phyloP scores from a whole-genome alignment of 352 stramenopile genomes.

The Globisporangium viniferum region DNA sequence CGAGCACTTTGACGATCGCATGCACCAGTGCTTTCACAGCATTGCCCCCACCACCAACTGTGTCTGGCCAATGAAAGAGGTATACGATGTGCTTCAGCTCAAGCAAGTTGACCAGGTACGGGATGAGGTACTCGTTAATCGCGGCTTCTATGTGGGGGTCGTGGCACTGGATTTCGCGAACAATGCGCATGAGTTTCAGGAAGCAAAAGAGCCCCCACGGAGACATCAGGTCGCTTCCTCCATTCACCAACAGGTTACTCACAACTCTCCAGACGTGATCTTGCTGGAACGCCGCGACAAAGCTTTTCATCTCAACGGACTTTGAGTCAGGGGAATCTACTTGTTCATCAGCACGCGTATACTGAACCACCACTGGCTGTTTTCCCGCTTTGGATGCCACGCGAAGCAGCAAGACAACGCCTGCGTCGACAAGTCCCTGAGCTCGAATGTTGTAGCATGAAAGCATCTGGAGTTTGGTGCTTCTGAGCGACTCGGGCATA shows the following conservation, averaged over 20 bases:
- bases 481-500: background rate
- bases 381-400: conserved; percentile 51
- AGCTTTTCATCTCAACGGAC: conserved; percentile 31
- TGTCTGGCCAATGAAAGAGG: conserved; percentile 74
- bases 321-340: background rate
- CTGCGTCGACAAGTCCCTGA: conserved; percentile 60
- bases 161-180: conserved; percentile 63
- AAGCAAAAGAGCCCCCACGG: conserved; percentile 85
- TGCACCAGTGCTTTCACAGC: conserved; percentile 81
- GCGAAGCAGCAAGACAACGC: conserved; percentile 60
- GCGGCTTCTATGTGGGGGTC: conserved; percentile 37
- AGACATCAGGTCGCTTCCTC: conserved; percentile 67
- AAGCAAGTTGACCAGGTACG: conserved; percentile 57
- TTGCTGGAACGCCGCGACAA: conserved; percentile 42
- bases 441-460: conserved; percentile 68
- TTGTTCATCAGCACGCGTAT: background rate
- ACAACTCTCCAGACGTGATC: conserved; percentile 50
- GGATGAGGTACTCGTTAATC: conserved; percentile 56
- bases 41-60: conserved; percentile 70
- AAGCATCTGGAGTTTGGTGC: conserved; percentile 44
- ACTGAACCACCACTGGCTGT: conserved; percentile 10
- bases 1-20: conserved; percentile 82
- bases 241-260: conserved; percentile 36
- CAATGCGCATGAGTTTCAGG: conserved; percentile 71
- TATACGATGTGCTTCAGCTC: conserved; percentile 53